Evolutionary conservation across 306 rosid genomes (phyloP), one percentile per base, ranked within the genome.

Genomic region (Datisca glomerata): DNA sequence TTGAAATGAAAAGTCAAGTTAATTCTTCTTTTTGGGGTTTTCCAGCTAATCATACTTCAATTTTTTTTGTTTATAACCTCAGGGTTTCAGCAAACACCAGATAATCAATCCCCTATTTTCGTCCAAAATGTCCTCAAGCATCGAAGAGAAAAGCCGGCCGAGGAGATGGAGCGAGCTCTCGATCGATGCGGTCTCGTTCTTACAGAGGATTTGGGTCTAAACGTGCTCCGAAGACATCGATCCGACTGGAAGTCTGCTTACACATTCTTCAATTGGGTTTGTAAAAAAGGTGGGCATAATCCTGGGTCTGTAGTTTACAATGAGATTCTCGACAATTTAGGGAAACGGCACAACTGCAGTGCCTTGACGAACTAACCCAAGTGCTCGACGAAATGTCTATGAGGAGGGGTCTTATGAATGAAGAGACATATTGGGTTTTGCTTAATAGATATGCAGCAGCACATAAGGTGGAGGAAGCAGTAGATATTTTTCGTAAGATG

Each of bases 161-260:
- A 53, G 2, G 78, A 74, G 53, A 32, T 80, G 18, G 73, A 80
- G 41, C 57, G 29, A 22, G 93, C 89, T 36, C 87, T 80, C 5
- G 60, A 55, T 35, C 81, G 39, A 1, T 53, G 72, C 47, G 71
- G 47, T 12, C 41, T 80, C 22, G 42, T 45, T 23, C 48, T 72
- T 12, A 53, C 50, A 25, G 58, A 74, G 32, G 57, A 64, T 23
- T 74, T 75, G 42, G 76, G 74, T 37, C 62, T 80, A 47, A 51
- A 66, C n/a, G 86, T 78, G 13, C 80, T 81, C 12, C 60, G 49
- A 27, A 63, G 89, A 31, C 93, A 72, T 40, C 80, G 60, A 35
- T 66, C 82, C 3, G 86, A 86, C 59, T 86, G 93, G 96, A 73
- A 40, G 45, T 73, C 63, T 3, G 89, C 93, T 4, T 56, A 56